Percentiles rank a stretch among this genome's conserved stretches.
These are phyloP conservation scores for Nitzschia putrida DNA, from an alignment of 108 stramenopile genomes.

Conservation along the genomic window DNA sequence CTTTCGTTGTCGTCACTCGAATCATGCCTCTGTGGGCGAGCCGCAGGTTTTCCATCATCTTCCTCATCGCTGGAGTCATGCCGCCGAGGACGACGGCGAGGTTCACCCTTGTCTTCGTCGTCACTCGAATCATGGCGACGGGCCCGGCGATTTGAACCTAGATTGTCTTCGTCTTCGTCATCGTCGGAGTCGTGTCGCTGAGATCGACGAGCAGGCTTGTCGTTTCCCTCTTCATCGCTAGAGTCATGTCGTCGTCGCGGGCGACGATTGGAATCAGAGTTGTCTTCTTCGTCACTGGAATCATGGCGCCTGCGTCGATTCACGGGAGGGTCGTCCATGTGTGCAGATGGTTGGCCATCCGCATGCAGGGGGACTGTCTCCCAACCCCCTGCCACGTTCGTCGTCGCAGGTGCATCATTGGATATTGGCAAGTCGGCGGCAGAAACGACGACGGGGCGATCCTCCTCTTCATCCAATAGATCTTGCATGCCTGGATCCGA, in stretches of 20 bases:
- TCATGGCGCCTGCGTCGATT: slow-evolving; percentile 22
- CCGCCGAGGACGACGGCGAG: neutral
- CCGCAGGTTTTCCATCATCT: neutral
- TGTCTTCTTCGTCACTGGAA: slow-evolving; percentile 16
- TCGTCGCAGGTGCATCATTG: neutral
- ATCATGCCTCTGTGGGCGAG: neutral
- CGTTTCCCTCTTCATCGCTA: slow-evolving; percentile 2
- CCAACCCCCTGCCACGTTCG: slow-evolving; percentile 12
- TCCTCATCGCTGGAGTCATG: neutral
- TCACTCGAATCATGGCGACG: slow-evolving; percentile 18
- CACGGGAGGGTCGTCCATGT: neutral
- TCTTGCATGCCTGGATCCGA: neutral
- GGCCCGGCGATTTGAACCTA: neutral
- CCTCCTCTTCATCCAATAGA: slow-evolving; percentile 31
- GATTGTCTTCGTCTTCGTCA: neutral
- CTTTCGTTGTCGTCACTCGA: neutral
- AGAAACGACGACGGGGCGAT: slow-evolving; percentile 31
- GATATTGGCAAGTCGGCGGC: slow-evolving; percentile 11
- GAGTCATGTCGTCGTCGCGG: slow-evolving; percentile 20
- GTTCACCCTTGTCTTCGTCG: slow-evolving; percentile 13
- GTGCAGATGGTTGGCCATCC: neutral
- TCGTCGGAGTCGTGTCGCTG: neutral
- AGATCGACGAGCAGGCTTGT: neutral
- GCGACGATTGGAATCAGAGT: neutral
- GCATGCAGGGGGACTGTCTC: neutral